phyloP scores from a whole-genome alignment of 805 yeast genomes.

The Ogataea kodamae region DNA sequence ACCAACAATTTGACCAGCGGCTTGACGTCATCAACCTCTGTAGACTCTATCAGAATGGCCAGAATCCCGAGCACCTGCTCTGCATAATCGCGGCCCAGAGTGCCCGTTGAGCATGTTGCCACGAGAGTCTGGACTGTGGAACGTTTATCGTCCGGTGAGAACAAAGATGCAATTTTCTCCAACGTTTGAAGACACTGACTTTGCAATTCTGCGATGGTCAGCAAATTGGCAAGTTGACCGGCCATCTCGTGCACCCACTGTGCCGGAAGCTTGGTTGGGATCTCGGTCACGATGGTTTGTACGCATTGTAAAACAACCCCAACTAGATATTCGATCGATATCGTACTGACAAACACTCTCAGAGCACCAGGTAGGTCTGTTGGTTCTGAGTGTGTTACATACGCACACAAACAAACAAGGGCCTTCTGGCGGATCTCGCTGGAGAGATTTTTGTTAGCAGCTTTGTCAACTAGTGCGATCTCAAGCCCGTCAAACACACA shows the following conservation, averaged over 20 bases:
- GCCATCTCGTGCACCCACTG: conserved; percentile 24
- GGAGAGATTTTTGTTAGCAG: conserved; percentile 31
- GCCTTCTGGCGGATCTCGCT: conserved; percentile 33
- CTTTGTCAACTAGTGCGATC: conserved; percentile 22
- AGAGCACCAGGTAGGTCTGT: conserved; percentile 8
- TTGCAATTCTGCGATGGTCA: conserved; percentile 21
- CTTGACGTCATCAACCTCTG: conserved; percentile 8
- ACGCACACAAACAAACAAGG: conserved; percentile 20
- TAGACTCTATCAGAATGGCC: conserved; percentile 7
- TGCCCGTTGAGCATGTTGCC: conserved; percentile 8
- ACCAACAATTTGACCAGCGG: conserved; percentile 15
- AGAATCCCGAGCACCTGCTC: conserved; percentile 13
- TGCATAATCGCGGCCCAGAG: conserved; percentile 13
- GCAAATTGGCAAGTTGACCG: conserved; percentile 18
- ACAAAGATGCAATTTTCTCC: conserved; percentile 10
- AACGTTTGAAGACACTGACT: conserved; percentile 18
- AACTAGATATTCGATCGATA: conserved; percentile 31
- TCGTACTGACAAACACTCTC: conserved; percentile 22
- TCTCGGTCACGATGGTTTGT: conserved; percentile 13
- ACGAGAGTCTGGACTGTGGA: conserved; percentile 9
- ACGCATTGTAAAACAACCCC: conserved; percentile 22
- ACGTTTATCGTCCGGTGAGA: conserved; percentile 12
- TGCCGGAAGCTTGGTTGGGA: conserved; percentile 7
- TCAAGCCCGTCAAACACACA: conserved; percentile 8
- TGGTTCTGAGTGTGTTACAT: conserved; percentile 17